These are phyloP conservation scores for Apiospora sp. DNA, from an alignment of 2,329 filamentous ascomycete genomes.

Conservation along the genomic window DNA sequence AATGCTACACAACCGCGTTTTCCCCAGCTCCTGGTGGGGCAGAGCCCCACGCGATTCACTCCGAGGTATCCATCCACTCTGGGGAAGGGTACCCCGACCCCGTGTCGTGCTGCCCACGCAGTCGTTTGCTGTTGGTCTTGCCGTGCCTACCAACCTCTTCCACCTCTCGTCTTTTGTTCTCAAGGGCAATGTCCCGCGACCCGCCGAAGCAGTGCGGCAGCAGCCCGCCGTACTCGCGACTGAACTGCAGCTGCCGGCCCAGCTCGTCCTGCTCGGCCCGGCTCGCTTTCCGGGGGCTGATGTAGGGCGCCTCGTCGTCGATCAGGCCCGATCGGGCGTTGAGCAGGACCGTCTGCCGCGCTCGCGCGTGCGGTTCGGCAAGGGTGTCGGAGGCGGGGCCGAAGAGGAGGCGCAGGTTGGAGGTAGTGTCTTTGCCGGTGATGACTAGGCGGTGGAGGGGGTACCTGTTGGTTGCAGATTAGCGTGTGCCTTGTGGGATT, in stretches of 20 bases:
- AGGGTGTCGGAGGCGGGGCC: slow-evolving; percentile 6
- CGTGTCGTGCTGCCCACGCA: slow-evolving; percentile 2
- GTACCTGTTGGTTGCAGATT: background rate
- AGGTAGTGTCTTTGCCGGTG: background rate
- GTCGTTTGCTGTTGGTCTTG: background rate
- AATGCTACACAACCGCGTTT: background rate
- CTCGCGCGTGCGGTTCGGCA: slow-evolving; percentile 2
- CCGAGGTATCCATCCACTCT: slow-evolving; percentile 9
- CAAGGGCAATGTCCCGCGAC: background rate
- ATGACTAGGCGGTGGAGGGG: slow-evolving; percentile 7
- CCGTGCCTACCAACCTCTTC: background rate
- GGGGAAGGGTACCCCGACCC: slow-evolving; percentile 16
- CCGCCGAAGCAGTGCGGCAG: slow-evolving; percentile 17
- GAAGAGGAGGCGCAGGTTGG: slow-evolving; percentile 10
- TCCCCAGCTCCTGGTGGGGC: background rate
- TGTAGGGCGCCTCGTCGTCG: slow-evolving; percentile 16
- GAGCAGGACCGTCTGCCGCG: background rate
- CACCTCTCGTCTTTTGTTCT: background rate
- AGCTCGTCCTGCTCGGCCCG: slow-evolving; percentile 13
- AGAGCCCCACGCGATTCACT: background rate
- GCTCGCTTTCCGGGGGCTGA: background rate
- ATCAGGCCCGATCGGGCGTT: background rate
- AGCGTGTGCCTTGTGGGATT: background rate
- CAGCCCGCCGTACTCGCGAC: background rate
- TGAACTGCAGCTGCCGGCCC: background rate